Conservation (phyloP, 495 filamentous ascomycete genomes). For the Xylaria palmicola region DNA sequence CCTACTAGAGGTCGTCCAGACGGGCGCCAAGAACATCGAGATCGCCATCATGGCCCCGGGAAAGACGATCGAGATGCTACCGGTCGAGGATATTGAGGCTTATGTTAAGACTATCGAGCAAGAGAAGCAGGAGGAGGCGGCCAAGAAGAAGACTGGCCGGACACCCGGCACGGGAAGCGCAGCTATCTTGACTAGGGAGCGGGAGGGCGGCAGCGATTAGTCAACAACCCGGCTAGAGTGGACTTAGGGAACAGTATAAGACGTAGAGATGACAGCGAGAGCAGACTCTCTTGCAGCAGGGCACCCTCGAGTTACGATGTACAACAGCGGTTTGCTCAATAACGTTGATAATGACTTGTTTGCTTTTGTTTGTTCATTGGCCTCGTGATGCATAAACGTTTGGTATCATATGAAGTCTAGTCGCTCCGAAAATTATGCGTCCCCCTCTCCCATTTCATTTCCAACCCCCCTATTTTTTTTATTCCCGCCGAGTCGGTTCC, state of each 20-base stretch:
- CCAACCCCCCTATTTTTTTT: not conserved
- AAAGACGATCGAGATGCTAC: constrained; percentile 87
- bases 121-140: constrained; percentile 98
- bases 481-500: not conserved
- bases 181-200: constrained; percentile 70
- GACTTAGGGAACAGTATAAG: too few species aligned
- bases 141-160: constrained; percentile 88
- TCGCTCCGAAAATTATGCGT: constrained; percentile 22
- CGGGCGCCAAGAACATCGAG: constrained; percentile 98
- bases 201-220: constrained; percentile 47
- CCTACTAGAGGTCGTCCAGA: constrained; percentile 95
- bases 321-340: not conserved
- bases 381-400: constrained; percentile 27
- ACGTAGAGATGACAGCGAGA: constrained; percentile 23
- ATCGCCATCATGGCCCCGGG: constrained; percentile 98
- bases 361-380: constrained; percentile 12
- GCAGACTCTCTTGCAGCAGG: not conserved
- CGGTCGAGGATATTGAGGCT: constrained; percentile 89
- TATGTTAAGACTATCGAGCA: constrained; percentile 98
- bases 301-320: constrained; percentile 3
- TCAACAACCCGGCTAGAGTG: not conserved
- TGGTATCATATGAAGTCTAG: constrained; percentile 36
- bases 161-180: constrained; percentile 73
- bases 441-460: constrained; percentile 5
- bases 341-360: not conserved